phyloP scores from a whole-genome alignment of 2,329 filamentous ascomycete genomes.

The Trichoderma atrobrunneum region DNA sequence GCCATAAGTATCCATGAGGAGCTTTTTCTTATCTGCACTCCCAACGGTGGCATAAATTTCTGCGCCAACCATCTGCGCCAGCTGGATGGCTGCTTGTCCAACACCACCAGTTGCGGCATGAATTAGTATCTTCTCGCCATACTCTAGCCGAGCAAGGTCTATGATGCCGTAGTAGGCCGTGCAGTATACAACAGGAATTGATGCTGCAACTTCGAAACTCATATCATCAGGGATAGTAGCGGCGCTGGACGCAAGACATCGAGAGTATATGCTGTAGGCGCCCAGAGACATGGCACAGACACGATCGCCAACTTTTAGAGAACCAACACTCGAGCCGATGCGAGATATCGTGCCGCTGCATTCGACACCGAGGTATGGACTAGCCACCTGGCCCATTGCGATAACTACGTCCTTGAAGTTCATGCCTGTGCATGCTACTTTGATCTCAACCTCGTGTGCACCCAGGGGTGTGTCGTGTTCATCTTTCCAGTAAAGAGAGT shows the following conservation, averaged over 20 bases:
- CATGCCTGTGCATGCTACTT: slow-evolving; percentile 43
- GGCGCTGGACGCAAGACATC: slow-evolving; percentile 33
- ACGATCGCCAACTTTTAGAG: slow-evolving; percentile 67
- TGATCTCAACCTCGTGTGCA: slow-evolving; percentile 41
- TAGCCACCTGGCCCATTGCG: slow-evolving; percentile 38
- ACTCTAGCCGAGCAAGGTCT: slow-evolving; percentile 37
- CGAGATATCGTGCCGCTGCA: slow-evolving; percentile 39
- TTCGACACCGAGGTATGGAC: slow-evolving; percentile 39
- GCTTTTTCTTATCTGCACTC: slow-evolving; percentile 34
- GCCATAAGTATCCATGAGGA: slow-evolving; percentile 37
- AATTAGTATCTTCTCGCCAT: slow-evolving; percentile 40
- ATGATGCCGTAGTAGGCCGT: slow-evolving; percentile 43
- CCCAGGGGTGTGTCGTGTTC: slow-evolving; percentile 29
- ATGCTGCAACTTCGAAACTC: slow-evolving; percentile 38
- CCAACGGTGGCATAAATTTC: slow-evolving; percentile 44
- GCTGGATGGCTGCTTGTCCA: slow-evolving; percentile 40
- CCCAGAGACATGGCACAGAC: slow-evolving; percentile 54
- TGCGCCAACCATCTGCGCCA: slow-evolving; percentile 39
- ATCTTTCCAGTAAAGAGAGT: slow-evolving; percentile 42
- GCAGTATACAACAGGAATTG: slow-evolving; percentile 40
- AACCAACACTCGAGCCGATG: slow-evolving; percentile 60
- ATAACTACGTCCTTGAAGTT: slow-evolving; percentile 48
- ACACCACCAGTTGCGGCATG: slow-evolving; percentile 40
- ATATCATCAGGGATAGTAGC: slow-evolving; percentile 39
- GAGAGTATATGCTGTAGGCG: slow-evolving; percentile 34